A percentile compares a stretch with the other conserved stretches of the same genome.
These are phyloP conservation scores for Rhizopogon roseolus DNA, from an alignment of 768 basidiomycete genomes.

Conservation along the genomic window DNA sequence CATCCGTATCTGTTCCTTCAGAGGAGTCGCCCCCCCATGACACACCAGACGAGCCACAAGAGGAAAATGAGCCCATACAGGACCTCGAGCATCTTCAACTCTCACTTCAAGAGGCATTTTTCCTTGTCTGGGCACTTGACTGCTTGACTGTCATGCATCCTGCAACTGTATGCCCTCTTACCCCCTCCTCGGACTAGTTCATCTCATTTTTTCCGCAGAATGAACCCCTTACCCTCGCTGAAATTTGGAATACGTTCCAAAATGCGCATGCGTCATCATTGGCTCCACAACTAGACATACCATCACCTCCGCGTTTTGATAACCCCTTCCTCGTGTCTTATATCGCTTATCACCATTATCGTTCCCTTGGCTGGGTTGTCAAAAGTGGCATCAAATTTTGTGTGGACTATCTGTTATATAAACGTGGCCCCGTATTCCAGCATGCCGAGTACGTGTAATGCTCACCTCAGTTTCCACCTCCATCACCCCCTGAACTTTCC, in stretches of 20 bases:
- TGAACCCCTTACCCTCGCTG: slow-evolving; percentile 46
- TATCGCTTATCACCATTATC: slow-evolving; percentile 88
- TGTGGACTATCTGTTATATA: slow-evolving; percentile 91
- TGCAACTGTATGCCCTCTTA: slow-evolving; percentile 48
- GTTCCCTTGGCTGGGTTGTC: slow-evolving; percentile 95
- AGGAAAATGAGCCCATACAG: slow-evolving; percentile 51
- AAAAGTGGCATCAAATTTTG: slow-evolving; percentile 97
- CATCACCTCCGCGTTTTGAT: slow-evolving; percentile 54
- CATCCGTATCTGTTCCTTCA: slow-evolving; percentile 18
- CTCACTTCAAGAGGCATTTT: slow-evolving; percentile 85
- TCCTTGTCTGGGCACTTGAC: slow-evolving; percentile 78
- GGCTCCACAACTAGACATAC: slow-evolving; percentile 21
- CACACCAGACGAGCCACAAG: slow-evolving; percentile 28
- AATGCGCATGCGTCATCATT: slow-evolving; percentile 41
- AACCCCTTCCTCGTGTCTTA: slow-evolving; percentile 93
- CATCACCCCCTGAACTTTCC: not conserved
- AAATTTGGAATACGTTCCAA: slow-evolving; percentile 68
- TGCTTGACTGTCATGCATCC: slow-evolving; percentile 71
- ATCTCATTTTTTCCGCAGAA: slow-evolving; percentile 31
- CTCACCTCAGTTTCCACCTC: not conserved
- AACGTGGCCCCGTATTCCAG: slow-evolving; percentile 88
- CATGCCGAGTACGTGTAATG: slow-evolving; percentile 80
- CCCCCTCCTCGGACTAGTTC: slow-evolving; percentile 1
- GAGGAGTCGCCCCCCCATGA: slow-evolving; percentile 20
- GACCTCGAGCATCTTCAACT: slow-evolving; percentile 91